Evolutionary conservation across 1,284 basidiomycete genomes (phyloP).

Genomic region (Tausonia pullulans): DNA sequence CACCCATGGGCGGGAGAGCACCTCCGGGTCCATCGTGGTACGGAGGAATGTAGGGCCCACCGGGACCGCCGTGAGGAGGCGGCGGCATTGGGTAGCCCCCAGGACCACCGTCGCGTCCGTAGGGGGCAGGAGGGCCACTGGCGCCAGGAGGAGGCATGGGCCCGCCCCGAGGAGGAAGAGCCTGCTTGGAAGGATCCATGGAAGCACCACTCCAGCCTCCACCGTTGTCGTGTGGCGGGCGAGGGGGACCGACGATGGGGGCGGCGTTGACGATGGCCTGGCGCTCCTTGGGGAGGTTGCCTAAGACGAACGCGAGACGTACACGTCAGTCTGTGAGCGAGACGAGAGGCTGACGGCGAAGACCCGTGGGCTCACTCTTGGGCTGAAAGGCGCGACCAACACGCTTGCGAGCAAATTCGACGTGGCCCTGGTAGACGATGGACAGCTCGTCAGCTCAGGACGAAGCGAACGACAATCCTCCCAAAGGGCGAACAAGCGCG

Average conservation of each 20-base stretch:
- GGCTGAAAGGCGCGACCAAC: constrained; percentile 1
- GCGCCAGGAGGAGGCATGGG: too few relatives aligned
- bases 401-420: constrained; percentile 2
- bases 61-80: too few relatives aligned
- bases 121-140: too few relatives aligned
- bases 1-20: too few relatives aligned
- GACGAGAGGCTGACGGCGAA: too few relatives aligned
- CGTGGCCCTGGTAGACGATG: background rate
- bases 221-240: background rate
- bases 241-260: background rate
- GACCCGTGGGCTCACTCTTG: background rate
- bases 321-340: background rate
- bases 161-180: too few relatives aligned
- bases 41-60: too few relatives aligned
- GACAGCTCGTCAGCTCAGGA: background rate
- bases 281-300: background rate
- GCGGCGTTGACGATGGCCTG: background rate
- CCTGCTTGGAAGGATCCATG: too few relatives aligned
- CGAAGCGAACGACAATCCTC: background rate
- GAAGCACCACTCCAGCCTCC: too few relatives aligned
- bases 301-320: background rate
- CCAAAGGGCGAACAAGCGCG: background rate
- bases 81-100: too few relatives aligned
- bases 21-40: too few relatives aligned
- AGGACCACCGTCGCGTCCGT: too few relatives aligned